These are phyloP conservation scores for Zoysia pacifica DNA, from an alignment of 176 grass and related monocot species.

Conservation along the genomic window DNA sequence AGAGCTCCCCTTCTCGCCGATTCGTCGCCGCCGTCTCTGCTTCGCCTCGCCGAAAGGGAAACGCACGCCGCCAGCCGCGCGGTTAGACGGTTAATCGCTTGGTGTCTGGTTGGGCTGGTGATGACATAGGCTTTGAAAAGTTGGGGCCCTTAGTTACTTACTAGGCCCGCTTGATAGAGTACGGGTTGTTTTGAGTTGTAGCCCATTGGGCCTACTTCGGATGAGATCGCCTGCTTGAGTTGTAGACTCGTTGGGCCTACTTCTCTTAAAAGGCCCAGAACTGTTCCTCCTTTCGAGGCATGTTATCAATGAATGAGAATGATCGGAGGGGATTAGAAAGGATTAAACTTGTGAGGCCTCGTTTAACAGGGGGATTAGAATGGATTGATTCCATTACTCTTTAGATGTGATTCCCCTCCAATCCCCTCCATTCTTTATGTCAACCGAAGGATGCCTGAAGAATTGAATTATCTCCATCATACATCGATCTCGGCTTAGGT, in stretches of 20 bases:
- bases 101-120: neutral
- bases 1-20: neutral
- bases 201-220: neutral
- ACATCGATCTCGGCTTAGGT: no score
- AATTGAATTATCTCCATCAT: no score
- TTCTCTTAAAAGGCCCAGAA: neutral
- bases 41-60: neutral
- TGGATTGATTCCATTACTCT: no score
- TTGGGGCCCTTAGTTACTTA: neutral
- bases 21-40: neutral
- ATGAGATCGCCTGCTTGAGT: neutral
- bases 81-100: no score
- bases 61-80: constrained; percentile 10
- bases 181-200: neutral
- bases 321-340: no score
- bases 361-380: no score
- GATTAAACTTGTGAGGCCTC: no score
- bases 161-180: neutral
- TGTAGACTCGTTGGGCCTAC: neutral
- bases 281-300: neutral
- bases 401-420: no score
- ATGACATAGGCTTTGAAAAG: neutral
- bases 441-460: no score
- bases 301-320: no score
- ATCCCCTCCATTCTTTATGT: no score